These are phyloP conservation scores for Anisodus tanguticus DNA, from an alignment of 257 asterid genomes.

Conservation along the genomic window DNA sequence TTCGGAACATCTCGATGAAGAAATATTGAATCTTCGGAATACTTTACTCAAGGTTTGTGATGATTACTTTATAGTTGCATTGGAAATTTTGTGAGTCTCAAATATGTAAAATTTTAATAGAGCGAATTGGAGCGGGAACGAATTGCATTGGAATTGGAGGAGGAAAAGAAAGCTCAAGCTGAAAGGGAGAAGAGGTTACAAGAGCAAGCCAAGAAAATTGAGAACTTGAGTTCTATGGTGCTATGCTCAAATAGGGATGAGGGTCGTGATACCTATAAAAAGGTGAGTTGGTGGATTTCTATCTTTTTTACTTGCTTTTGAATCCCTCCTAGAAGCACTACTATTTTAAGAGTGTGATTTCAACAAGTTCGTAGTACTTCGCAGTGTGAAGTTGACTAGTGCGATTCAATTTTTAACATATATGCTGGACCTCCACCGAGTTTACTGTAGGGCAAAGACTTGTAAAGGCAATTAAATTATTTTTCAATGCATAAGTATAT, in stretches of 20 bases:
- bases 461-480: not conserved
- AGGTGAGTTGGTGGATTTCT: slow-evolving; percentile 49
- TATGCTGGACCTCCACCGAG: not conserved
- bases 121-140: slow-evolving; percentile 96
- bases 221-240: slow-evolving; percentile 93
- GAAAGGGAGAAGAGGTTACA: slow-evolving; percentile 83
- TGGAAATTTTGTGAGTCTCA: slow-evolving; percentile 15
- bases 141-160: slow-evolving; percentile 93
- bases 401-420: not conserved
- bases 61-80: slow-evolving; percentile 28
- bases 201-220: slow-evolving; percentile 90
- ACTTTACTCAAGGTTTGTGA: slow-evolving; percentile 78
- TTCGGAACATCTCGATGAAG: slow-evolving; percentile 88
- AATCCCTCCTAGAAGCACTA: slow-evolving; percentile 16
- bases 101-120: slow-evolving; percentile 41
- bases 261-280: slow-evolving; percentile 54
- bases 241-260: slow-evolving; percentile 77
- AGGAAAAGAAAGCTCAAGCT: slow-evolving; percentile 94
- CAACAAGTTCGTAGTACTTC: not conserved
- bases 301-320: slow-evolving; percentile 25
- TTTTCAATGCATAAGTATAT: not conserved
- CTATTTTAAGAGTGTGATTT: slow-evolving; percentile 20
- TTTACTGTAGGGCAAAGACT: not conserved
- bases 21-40: slow-evolving; percentile 82
- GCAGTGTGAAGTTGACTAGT: not conserved